Evolutionary conservation across 2,329 filamentous ascomycete species (phyloP).

Genomic region (Aspergillus sp.): DNA sequence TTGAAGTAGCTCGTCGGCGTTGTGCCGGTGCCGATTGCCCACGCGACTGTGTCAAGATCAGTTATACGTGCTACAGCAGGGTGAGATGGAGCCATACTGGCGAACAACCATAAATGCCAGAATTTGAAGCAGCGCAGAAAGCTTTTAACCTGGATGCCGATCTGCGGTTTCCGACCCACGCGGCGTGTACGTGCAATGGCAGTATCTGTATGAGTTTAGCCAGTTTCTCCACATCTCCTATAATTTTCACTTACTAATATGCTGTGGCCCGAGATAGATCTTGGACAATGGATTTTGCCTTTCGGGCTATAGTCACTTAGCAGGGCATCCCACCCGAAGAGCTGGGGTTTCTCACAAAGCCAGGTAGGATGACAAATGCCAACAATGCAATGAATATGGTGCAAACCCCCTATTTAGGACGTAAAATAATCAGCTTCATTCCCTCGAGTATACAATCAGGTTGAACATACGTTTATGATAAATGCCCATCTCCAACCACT

Average conservation of each 20-base stretch:
- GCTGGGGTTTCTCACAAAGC: background rate
- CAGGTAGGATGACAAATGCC: conserved; percentile 6
- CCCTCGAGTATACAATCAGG: too few species aligned
- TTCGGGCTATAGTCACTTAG: conserved; percentile 1
- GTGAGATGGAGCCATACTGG: background rate
- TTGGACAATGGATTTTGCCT: conserved; percentile 2
- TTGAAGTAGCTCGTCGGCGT: conserved; percentile 8
- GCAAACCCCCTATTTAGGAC: background rate
- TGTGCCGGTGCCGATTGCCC: conserved; percentile 4
- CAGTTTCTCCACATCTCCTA: background rate
- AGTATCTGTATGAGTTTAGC: background rate
- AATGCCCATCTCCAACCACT: conserved; percentile 14
- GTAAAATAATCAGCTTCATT: background rate
- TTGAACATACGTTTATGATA: conserved; percentile 4
- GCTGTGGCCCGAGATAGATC: background rate
- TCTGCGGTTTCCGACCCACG: conserved; percentile 5
- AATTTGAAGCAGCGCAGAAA: conserved; percentile 4
- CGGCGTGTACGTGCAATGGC: conserved; percentile 7
- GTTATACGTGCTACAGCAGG: background rate
- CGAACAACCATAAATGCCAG: conserved; percentile 9
- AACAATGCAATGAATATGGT: conserved; percentile 3
- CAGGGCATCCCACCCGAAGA: too few species aligned
- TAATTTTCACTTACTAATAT: background rate
- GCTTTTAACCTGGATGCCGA: conserved; percentile 1
- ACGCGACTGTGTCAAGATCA: conserved; percentile 1